phyloP scores from a whole-genome alignment of 164 flowering plant species.

The Annona cherimola region DNA sequence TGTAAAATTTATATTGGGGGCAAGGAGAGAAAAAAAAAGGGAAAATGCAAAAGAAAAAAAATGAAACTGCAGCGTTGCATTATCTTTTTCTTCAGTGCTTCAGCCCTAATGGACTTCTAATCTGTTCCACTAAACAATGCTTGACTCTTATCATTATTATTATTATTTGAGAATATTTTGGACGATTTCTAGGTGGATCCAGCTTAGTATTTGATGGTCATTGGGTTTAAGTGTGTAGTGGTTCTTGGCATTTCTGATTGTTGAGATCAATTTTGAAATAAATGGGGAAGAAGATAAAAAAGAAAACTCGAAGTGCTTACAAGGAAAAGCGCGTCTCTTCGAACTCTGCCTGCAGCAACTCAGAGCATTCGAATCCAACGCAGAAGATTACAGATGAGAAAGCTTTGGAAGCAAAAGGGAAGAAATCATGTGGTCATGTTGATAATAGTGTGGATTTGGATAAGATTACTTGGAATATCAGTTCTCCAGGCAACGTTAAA shows the following conservation, averaged over 20 bases:
- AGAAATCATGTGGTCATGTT: slow-evolving; percentile 52
- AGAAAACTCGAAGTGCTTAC: slow-evolving; percentile 42
- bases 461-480: slow-evolving; percentile 35
- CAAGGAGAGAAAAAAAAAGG: too few species aligned
- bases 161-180: not conserved
- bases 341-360: slow-evolving; percentile 17
- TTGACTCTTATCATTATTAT: too few species aligned
- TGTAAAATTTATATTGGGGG: too few species aligned
- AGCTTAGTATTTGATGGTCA: not conserved
- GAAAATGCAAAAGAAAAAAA: too few species aligned
- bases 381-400: slow-evolving; percentile 30
- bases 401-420: slow-evolving; percentile 31
- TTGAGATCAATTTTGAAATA: slow-evolving; percentile 18
- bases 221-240: not conserved
- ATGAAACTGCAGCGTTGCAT: too few species aligned
- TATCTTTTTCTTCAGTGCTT: too few species aligned
- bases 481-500: slow-evolving; percentile 27
- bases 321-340: slow-evolving; percentile 44
- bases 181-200: not conserved
- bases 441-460: slow-evolving; percentile 48
- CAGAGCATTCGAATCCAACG: slow-evolving; percentile 13
- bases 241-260: not conserved
- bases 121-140: too few species aligned
- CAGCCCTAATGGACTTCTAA: too few species aligned
- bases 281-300: slow-evolving; percentile 81